phyloP scores from a whole-genome alignment of 768 basidiomycete genomes.

The Rhodotorula sphaerocarpa region DNA sequence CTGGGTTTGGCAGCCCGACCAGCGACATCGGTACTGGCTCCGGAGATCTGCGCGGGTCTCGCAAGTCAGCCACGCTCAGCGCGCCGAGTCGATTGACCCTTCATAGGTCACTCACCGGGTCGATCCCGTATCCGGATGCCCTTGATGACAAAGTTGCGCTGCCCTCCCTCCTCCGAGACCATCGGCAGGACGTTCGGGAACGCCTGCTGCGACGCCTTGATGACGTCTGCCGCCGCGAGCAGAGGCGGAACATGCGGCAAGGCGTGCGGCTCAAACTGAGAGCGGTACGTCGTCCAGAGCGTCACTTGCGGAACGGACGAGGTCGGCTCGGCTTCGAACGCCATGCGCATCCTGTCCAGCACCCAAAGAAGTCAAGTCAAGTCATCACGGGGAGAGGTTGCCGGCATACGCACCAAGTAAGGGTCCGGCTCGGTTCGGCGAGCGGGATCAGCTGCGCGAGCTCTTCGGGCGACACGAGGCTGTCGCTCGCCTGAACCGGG shows the following conservation, averaged over 20 bases:
- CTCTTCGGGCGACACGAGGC: constrained; percentile 6
- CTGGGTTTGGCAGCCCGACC: constrained; percentile 5
- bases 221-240: constrained; percentile 81
- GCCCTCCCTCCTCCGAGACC: constrained; percentile 50
- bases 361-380: background rate
- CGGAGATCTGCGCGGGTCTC: background rate
- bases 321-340: constrained; percentile 67
- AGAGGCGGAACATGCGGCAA: constrained; percentile 45
- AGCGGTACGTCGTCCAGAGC: constrained; percentile 90
- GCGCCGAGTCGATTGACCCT: no score
- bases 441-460: background rate
- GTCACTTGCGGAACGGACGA: constrained; percentile 85
- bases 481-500: background rate
- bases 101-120: background rate
- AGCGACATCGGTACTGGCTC: background rate
- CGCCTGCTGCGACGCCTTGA: constrained; percentile 79
- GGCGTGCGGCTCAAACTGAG: constrained; percentile 60
- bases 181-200: constrained; percentile 81
- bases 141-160: constrained; percentile 72
- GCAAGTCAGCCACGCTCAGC: no score
- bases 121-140: constrained; percentile 61
- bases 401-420: constrained; percentile 40
- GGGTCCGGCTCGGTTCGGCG: constrained; percentile 7
- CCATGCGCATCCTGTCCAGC: constrained; percentile 72
- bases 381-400: background rate